Conservation (phyloP, 2,329 filamentous ascomycete genomes). For the Trichoderma sp. region DNA sequence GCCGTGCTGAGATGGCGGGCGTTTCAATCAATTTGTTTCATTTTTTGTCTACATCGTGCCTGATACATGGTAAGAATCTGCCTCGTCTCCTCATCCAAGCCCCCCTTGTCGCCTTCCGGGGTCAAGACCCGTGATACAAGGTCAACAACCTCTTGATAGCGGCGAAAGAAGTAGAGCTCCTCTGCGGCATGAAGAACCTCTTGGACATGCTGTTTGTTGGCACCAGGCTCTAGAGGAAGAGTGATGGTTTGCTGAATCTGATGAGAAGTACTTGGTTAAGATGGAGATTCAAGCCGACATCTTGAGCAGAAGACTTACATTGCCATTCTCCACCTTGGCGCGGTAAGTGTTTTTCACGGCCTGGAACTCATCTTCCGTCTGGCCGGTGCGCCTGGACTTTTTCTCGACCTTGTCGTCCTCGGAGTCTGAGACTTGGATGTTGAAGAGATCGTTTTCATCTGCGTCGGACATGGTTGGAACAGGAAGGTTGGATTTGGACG, state of each 20-base stretch:
- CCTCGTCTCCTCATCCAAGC: constrained; percentile 48
- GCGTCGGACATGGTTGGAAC: constrained; percentile 34
- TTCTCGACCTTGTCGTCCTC: constrained; percentile 38
- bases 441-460: constrained; percentile 34
- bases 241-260: constrained; percentile 49
- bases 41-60: constrained; percentile 43
- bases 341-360: constrained; percentile 48
- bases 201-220: constrained; percentile 52
- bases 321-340: constrained; percentile 56
- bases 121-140: constrained; percentile 44
- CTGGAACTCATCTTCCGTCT: constrained; percentile 54
- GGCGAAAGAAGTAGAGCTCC: constrained; percentile 57
- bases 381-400: constrained; percentile 41
- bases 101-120: constrained; percentile 32
- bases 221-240: constrained; percentile 42
- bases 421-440: constrained; percentile 37
- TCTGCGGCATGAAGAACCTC: constrained; percentile 58
- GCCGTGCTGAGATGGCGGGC: not conserved
- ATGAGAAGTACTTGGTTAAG: not conserved
- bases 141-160: constrained; percentile 48
- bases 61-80: constrained; percentile 47
- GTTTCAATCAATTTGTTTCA: constrained; percentile 22
- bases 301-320: constrained; percentile 43
- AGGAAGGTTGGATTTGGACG: not conserved
- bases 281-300: too few species aligned